phyloP scores from a whole-genome alignment of 2,329 filamentous ascomycete species.

The Sporothrix brasiliensis region DNA sequence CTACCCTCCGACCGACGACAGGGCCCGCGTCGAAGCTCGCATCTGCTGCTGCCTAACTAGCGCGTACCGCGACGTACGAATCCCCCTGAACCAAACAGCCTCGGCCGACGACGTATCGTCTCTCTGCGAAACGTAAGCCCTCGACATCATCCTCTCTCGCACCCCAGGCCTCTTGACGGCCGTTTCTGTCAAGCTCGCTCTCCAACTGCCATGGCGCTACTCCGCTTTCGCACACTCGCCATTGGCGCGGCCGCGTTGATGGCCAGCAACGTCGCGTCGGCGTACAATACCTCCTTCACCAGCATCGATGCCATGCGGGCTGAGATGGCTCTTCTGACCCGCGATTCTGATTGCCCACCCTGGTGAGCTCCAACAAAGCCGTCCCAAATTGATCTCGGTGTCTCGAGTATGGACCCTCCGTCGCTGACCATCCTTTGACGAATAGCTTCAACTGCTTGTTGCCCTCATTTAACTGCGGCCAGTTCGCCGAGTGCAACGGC shows the following conservation, averaged over 20 bases:
- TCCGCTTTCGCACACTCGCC: conserved; percentile 46
- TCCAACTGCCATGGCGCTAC: conserved; percentile 33
- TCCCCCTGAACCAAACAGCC: conserved; percentile 6
- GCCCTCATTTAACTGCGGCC: conserved; percentile 85
- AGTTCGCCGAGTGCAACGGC: conserved; percentile 86
- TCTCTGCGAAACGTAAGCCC: background rate
- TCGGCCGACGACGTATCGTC: conserved; percentile 1
- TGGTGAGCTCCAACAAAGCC: conserved; percentile 53
- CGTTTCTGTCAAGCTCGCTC: background rate
- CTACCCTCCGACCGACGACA: background rate
- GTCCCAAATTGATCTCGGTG: background rate
- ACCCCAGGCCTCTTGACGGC: background rate
- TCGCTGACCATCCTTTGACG: conserved; percentile 22
- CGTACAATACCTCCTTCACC: conserved; percentile 55
- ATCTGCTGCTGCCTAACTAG: conserved; percentile 13
- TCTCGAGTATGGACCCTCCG: background rate
- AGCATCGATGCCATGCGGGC: conserved; percentile 63
- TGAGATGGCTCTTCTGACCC: conserved; percentile 70
- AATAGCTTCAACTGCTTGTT: conserved; percentile 95
- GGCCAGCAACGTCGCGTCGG: conserved; percentile 42
- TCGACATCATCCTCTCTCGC: background rate
- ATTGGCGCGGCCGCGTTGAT: conserved; percentile 47
- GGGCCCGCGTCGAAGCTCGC: background rate
- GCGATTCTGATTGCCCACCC: conserved; percentile 76
- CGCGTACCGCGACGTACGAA: conserved; percentile 18